Base-by-base conservation (phyloP, 2,329 filamentous ascomycete species). In the Fonsecaea pugnacius region DNA sequence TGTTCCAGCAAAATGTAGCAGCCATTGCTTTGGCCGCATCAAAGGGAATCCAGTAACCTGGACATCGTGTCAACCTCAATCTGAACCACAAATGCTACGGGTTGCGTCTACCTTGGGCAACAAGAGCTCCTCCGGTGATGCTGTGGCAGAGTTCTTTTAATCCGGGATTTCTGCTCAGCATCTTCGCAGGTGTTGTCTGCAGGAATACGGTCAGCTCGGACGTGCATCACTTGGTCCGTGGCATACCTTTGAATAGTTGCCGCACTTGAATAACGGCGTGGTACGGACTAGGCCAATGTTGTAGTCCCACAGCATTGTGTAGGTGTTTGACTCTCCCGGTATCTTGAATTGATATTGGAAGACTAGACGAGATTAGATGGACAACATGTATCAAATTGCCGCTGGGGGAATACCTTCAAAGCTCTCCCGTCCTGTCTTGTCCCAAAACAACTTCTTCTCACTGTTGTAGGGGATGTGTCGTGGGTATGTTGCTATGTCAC, bases 41-140 rank as follows among this genome's bases (percentile, higher is more conserved):
- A 72, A 89, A 98, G 1, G 94, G 94, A 85, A 98, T 92, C 95
- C 95, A 99, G 77, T 98, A 99, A 36, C 95, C 92, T 96, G 54
- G 9, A 38, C 33, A 9, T 30, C 16, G 12, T 35, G 53, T 55
- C 58, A 65, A 36, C 61, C 56, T 60, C 60, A 43, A 70, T 60
- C 12, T 32, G 24, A 16, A n/a, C 21, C 69, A 62, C 4, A 9
- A 63, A 35, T 6, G 40, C 32, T 24, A 43, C 51, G 4, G 56
- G 38, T 63, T 57, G 40, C 38, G 66, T 78, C 56, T 81, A 92
- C 91, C 93, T 87, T 99, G 95, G 58, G 93, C 94, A 66, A 87
- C 87, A 63, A 98, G 88, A 33, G 92, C 89, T 6, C 95, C 95
- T 30, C 95, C 95, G 0, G 95, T 99, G 75, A 98, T 96, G 76